A percentile compares a stretch with the other conserved stretches of the same genome.
Evolutionary conservation across 116 monocot species (phyloP).

Genomic region (Trichopus zeylanicus): DNA sequence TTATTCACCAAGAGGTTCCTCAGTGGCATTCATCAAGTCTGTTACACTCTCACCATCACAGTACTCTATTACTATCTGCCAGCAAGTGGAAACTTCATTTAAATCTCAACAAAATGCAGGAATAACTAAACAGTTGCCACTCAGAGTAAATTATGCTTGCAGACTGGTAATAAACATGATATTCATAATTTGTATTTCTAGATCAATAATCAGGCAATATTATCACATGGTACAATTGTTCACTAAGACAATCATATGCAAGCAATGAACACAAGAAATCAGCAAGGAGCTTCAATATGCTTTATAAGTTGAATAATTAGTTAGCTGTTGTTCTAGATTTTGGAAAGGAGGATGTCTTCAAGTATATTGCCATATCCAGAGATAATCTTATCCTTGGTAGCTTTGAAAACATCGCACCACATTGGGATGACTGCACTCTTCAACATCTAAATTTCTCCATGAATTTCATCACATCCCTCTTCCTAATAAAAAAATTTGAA

Average conservation of each 20-base stretch:
- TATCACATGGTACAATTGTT: too few relatives aligned
- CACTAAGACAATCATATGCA: too few relatives aligned
- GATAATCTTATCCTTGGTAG: slow-evolving; percentile 98
- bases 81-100: background rate
- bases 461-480: slow-evolving; percentile 97
- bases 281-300: too few relatives aligned
- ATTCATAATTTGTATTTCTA: too few relatives aligned
- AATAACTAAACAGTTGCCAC: background rate
- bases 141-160: background rate
- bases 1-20: slow-evolving; percentile 78
- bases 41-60: slow-evolving; percentile 98
- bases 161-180: too few relatives aligned
- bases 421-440: slow-evolving; percentile 99
- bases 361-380: slow-evolving; percentile 64
- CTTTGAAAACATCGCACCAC: slow-evolving; percentile 97
- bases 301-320: background rate
- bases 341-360: background rate
- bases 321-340: background rate
- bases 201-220: too few relatives aligned
- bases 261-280: too few relatives aligned
- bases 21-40: slow-evolving; percentile 87
- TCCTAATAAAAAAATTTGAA: slow-evolving; percentile 44
- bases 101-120: background rate
- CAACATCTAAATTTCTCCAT: slow-evolving; percentile 99
- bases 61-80: slow-evolving; percentile 98